Conservation (phyloP, 2,329 filamentous ascomycete species). For the Chrysoporthe austroafricana region DNA sequence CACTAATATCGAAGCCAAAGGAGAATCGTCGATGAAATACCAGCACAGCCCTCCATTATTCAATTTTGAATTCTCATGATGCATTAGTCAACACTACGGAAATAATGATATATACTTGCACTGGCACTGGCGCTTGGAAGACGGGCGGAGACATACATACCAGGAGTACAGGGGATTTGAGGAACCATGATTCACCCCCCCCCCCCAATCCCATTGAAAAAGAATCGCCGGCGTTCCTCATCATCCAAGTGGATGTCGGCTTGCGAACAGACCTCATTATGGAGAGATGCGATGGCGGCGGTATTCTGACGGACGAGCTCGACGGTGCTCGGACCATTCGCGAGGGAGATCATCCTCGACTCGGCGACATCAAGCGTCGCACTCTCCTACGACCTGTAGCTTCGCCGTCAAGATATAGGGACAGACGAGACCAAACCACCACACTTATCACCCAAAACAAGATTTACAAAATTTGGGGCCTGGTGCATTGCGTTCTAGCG, state of each 20-base stretch:
- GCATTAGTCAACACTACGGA: background rate
- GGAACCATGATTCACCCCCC: background rate
- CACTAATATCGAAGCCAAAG: background rate
- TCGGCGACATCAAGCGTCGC: background rate
- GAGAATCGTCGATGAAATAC: background rate
- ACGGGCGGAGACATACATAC: background rate
- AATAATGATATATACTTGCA: background rate
- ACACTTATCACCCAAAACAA: background rate
- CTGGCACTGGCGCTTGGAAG: conserved; percentile 4
- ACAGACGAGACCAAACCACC: background rate
- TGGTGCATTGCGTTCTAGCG: background rate
- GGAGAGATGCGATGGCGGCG: background rate
- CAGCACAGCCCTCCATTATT: background rate
- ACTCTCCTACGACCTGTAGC: background rate
- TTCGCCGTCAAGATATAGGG: background rate
- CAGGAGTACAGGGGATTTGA: background rate
- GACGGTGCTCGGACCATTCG: background rate
- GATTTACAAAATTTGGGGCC: background rate
- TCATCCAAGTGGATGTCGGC: background rate
- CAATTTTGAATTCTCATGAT: background rate
- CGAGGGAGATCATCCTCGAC: background rate
- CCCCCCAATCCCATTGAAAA: background rate
- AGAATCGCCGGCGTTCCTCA: background rate
- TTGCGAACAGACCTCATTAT: background rate
- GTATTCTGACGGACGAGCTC: background rate